Evolutionary conservation across 257 asterid species (phyloP), one percentile per base, ranked within the genome.

Genomic region (Mitragyna speciosa): DNA sequence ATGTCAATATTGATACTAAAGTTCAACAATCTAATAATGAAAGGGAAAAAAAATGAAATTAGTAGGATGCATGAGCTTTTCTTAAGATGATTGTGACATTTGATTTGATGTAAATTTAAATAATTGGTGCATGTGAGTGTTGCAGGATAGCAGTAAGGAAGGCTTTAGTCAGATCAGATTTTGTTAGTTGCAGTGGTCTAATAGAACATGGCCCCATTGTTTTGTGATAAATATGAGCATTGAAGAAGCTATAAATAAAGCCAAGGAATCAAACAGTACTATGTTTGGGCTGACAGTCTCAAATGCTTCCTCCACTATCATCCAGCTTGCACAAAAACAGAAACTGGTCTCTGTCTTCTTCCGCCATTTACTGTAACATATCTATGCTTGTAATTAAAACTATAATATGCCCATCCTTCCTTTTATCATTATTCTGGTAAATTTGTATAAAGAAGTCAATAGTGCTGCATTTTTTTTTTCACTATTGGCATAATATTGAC

Each of bases 111-210:
- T 70, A 79, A 59, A 48, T 24, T 66, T 56, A 39, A 76, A 86
- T 48, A 82, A 85, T 71, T 59, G 86, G 81, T 84, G 88, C 94
- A 90, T 87, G 94, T 88, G 92, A 87, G 33, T 72, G 78, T 72
- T 87, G 89, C 89, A 87, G 86, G 76, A 79, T 73, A 80, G 59
- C 69, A 48, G 78, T 41, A 77, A 85, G 70, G 72, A 81, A 72
- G 87, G 81, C 82, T 79, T 82, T 79, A 89, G 85, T 85, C 82
- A 85, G 86, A 87, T 82, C 82, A 30, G 77, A 73, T 83, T 56
- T 75, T 71, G 85, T 47, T 70, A 56, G 76, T 81, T n/a, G 73
- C 45, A 75, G 78, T 72, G 43, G 76, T 75, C 31, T 64, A 30
- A 36, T 2, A 30, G 28, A 19, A 72, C 17, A 77, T 70, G 77